These are phyloP conservation scores for Creolimax fragrantissima DNA, from an alignment of 78 protist species.

Conservation along the genomic window DNA sequence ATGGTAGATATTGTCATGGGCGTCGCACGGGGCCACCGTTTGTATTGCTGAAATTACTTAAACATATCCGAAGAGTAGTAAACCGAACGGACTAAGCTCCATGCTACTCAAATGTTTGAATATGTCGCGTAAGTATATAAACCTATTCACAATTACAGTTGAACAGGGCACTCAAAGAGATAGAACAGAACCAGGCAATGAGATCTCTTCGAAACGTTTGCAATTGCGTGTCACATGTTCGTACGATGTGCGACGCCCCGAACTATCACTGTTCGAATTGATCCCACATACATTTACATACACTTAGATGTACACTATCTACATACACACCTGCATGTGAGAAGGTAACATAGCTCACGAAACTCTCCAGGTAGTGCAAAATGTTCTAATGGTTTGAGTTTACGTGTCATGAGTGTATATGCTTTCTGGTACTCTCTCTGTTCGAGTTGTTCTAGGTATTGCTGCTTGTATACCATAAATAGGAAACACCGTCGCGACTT, in stretches of 20 bases:
- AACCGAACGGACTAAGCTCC: too few relatives aligned
- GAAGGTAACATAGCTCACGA: slow-evolving; percentile 61
- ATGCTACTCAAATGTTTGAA: neutral
- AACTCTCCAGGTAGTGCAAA: slow-evolving; percentile 49
- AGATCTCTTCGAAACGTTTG: too few relatives aligned
- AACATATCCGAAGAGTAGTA: neutral
- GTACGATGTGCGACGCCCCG: too few relatives aligned
- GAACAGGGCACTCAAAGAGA: too few relatives aligned
- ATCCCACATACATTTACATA: neutral
- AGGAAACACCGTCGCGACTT: slow-evolving; percentile 39
- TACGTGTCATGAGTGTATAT: slow-evolving; percentile 39
- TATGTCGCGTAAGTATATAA: too few relatives aligned
- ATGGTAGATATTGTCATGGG: neutral
- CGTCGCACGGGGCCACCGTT: neutral
- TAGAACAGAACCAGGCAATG: too few relatives aligned
- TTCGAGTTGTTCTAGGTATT: slow-evolving; percentile 67
- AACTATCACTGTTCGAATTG: too few relatives aligned
- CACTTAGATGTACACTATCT: neutral
- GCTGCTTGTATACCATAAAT: slow-evolving; percentile 64
- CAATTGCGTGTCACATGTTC: too few relatives aligned
- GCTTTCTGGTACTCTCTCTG: slow-evolving; percentile 50
- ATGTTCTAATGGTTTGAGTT: slow-evolving; percentile 66
- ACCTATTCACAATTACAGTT: too few relatives aligned
- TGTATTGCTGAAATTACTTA: neutral
- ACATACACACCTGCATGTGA: slow-evolving; percentile 32